A percentile compares a stretch with the other conserved stretches of the same genome.
Conservation (phyloP, 139 green algal genomes). For the Chlorella vulgaris region DNA sequence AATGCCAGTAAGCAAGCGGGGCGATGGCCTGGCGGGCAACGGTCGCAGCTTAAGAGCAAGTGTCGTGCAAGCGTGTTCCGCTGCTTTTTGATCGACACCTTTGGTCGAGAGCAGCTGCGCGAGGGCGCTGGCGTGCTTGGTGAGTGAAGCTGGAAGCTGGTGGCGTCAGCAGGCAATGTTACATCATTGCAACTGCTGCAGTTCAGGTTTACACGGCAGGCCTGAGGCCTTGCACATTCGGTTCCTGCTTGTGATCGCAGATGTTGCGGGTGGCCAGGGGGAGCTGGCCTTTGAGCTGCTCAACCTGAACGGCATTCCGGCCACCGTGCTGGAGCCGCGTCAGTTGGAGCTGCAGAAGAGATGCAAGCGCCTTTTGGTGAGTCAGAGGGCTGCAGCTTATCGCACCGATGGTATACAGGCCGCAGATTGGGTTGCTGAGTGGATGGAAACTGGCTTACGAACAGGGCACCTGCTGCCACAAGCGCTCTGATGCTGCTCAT, state of each 20-base stretch:
- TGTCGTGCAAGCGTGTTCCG: slow-evolving; percentile 46
- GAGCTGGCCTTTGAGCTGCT: slow-evolving; percentile 63
- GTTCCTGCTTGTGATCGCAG: slow-evolving; percentile 1
- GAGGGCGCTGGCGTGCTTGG: slow-evolving; percentile 48
- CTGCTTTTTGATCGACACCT: slow-evolving; percentile 55
- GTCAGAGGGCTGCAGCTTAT: neutral
- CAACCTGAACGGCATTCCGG: slow-evolving; percentile 50
- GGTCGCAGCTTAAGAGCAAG: slow-evolving; percentile 19
- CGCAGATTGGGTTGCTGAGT: too few species aligned
- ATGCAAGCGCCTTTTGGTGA: slow-evolving; percentile 23
- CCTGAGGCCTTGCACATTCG: too few species aligned
- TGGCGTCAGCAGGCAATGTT: too few species aligned
- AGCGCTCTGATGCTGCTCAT: neutral
- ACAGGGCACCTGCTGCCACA: too few species aligned
- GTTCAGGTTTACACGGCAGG: too few species aligned
- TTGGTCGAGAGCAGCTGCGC: slow-evolving; percentile 36
- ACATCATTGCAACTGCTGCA: too few species aligned
- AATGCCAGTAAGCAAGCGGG: too few species aligned
- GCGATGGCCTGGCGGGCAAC: too few species aligned
- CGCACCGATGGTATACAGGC: too few species aligned
- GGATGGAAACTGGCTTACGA: too few species aligned
- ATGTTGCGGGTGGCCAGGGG: slow-evolving; percentile 61
- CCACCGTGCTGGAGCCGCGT: slow-evolving; percentile 58
- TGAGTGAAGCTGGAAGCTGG: neutral
- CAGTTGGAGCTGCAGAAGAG: slow-evolving; percentile 42